Conservation (phyloP, 192 early-diverging fungal genomes). For the Polychytrium aggregatum region DNA sequence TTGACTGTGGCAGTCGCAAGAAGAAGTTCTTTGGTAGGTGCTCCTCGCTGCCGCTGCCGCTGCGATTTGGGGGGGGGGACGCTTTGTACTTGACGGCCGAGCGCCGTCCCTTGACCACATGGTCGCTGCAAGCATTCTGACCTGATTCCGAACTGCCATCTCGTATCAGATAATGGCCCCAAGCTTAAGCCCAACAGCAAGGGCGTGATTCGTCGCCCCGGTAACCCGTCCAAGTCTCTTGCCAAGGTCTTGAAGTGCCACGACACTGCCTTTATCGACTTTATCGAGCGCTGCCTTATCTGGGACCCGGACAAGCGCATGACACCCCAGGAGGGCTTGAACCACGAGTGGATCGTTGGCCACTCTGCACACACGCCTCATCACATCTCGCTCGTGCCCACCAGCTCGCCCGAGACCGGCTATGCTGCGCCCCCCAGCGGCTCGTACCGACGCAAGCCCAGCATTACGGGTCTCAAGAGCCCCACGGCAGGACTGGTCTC, state of each 20-base stretch:
- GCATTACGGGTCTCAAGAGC: no score
- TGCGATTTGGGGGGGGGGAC: conserved; percentile 2
- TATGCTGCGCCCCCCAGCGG: no score
- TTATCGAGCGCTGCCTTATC: conserved; percentile 66
- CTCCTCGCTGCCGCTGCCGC: no score
- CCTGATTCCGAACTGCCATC: conserved; percentile 10
- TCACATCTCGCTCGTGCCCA: no score
- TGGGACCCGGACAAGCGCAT: conserved; percentile 88
- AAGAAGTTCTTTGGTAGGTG: conserved; percentile 78
- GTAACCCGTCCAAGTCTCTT: conserved; percentile 66
- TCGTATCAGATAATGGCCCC: conserved; percentile 23
- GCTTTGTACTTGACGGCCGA: neutral
- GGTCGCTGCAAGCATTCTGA: conserved; percentile 1
- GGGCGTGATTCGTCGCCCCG: conserved; percentile 75
- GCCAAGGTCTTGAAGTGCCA: conserved; percentile 56
- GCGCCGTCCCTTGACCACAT: neutral
- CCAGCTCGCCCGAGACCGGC: no score
- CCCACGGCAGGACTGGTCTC: no score
- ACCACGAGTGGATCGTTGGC: conserved; percentile 53
- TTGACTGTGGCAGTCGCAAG: conserved; percentile 68
- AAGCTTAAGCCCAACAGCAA: conserved; percentile 69
- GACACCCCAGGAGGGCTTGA: conserved; percentile 71
- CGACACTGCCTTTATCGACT: conserved; percentile 76
- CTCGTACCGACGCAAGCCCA: no score
- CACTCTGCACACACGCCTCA: no score